Evolutionary conservation across 2,329 filamentous ascomycete genomes (phyloP), one percentile per base, ranked within the genome.

Genomic region (Fusarium lyarnte): DNA sequence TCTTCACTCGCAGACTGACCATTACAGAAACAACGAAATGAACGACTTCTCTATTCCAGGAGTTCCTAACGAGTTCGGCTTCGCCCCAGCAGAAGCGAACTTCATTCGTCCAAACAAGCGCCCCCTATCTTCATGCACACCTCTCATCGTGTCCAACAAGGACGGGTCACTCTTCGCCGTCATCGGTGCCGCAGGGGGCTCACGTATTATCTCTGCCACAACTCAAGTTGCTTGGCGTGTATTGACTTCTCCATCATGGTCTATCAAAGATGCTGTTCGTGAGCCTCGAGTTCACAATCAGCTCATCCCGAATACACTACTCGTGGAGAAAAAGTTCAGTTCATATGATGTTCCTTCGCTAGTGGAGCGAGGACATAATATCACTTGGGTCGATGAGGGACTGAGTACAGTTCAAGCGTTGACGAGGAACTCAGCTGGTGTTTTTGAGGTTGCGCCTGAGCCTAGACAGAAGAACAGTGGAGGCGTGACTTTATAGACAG

Each of bases 21-120:
- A 6, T 33, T 4, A 17, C 41, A 84, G 82, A 31, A 92, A 91
- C 81, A 86, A 90, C 80, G 87, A 92, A 81, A 89, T 89, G 86
- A 88, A 91, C 84, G 94, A 97, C 83, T 98, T 98, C 84, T 94
- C 91, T 53, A 94, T 97, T 76, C 95, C 95, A 1, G 89, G 89
- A 58, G 84, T 87, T 4, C 87, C 86, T 64, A 97, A 97, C 79
- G 90, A 91, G 31, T 98, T 98, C 79, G 94, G 94, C 58, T 97
- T 94, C 83, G 88, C 91, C 47, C 94, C 95, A 4, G 91, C 90
- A 2, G 89, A 90, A 8, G 88, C 91, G 47, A 98, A 98, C 85
- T 98, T 90, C 79, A 90, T 98, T 79, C 88, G 90, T 9, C 90
- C 94, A 0, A 87, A 89, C 52, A 98, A 98, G 82, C 89, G 95